Conservation (phyloP, 192 early-diverging fungal genomes). For the Allomyces macrogynus region DNA sequence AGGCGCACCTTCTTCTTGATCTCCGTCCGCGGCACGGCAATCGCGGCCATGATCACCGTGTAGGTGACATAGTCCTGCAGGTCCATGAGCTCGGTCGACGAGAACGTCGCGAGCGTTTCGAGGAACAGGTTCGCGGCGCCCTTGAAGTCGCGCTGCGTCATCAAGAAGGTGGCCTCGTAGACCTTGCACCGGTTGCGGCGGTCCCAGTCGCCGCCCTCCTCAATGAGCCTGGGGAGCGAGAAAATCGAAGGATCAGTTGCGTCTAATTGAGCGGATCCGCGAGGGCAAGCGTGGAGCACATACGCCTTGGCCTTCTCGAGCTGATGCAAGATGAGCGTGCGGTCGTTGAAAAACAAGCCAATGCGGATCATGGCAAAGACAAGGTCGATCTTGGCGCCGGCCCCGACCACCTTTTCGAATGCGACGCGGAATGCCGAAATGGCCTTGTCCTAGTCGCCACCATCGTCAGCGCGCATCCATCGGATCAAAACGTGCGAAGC, state of each 20-base stretch:
- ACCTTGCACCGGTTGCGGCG: conserved; percentile 93
- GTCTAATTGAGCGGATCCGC: no score
- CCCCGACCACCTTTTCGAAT: conserved; percentile 68
- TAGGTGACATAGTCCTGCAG: conserved; percentile 94
- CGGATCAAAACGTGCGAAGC: not conserved
- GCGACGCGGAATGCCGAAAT: conserved; percentile 59
- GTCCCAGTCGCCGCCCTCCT: conserved; percentile 99
- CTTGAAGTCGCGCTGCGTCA: conserved; percentile 92
- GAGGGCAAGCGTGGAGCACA: conserved; percentile 1
- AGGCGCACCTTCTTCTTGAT: conserved; percentile 72
- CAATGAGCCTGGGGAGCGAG: conserved; percentile 53
- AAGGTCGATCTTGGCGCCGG: conserved; percentile 85
- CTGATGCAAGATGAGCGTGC: conserved; percentile 51
- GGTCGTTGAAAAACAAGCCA: conserved; percentile 80
- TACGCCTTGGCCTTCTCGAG: conserved; percentile 62
- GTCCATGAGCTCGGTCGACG: conserved; percentile 91
- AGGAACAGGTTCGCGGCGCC: conserved; percentile 72
- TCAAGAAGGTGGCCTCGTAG: conserved; percentile 78
- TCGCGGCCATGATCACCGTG: conserved; percentile 64
- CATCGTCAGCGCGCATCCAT: not conserved
- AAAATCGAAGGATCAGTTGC: no score
- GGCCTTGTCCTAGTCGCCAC: conserved; percentile 51
- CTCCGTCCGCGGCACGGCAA: conserved; percentile 75
- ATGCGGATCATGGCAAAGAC: conserved; percentile 79
- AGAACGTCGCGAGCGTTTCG: conserved; percentile 88